Conservation (phyloP, 2,329 filamentous ascomycete species). For the Camillea tinctor region DNA sequence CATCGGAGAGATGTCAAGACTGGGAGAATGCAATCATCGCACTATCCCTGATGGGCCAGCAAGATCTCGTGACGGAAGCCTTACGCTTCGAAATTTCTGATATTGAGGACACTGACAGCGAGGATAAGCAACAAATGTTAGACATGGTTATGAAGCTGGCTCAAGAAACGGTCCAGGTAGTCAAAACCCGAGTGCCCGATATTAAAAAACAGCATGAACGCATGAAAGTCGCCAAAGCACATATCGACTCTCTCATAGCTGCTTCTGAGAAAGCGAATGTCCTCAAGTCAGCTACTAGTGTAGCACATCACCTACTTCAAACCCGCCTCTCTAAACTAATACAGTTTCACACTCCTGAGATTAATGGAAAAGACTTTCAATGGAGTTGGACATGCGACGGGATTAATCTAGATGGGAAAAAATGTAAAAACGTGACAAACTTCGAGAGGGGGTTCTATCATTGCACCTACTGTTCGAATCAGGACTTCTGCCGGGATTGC, state of each 20-base stretch:
- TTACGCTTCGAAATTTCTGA: neutral
- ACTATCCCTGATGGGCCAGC: slow-evolving; percentile 2
- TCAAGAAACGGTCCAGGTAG: neutral
- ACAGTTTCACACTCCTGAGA: neutral
- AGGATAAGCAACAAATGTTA: neutral
- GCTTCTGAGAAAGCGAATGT: neutral
- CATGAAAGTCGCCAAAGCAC: slow-evolving; percentile 12
- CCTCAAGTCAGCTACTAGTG: neutral
- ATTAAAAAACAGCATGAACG: slow-evolving; percentile 14
- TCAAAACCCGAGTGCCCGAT: slow-evolving; percentile 9
- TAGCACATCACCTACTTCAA: neutral
- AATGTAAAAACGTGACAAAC: slow-evolving; percentile 3
- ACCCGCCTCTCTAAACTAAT: neutral
- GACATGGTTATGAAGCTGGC: neutral
- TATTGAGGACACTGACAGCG: neutral
- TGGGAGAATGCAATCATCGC: slow-evolving; percentile 5
- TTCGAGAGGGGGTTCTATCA: slow-evolving; percentile 12
- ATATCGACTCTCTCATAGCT: slow-evolving; percentile 14
- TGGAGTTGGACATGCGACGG: slow-evolving; percentile 1
- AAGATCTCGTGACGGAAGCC: slow-evolving; percentile 1
- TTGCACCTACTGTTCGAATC: slow-evolving; percentile 19
- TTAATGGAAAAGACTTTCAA: neutral
- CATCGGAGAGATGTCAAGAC: slow-evolving; percentile 5
- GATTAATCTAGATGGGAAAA: neutral
- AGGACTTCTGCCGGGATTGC: slow-evolving; percentile 20